These are phyloP conservation scores for Malus domestica DNA, from an alignment of 306 rosid species.

Conservation along the genomic window ASM211411v1 NC_041797.1:1270001-1270500, in stretches of 20 bases:
- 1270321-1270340: slow-evolving; percentile 91
- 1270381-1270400: neutral
- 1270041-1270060: slow-evolving; percentile 95
- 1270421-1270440: neutral
- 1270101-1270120: neutral
- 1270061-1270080: slow-evolving; percentile 97
- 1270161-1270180: neutral
- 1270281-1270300: slow-evolving; percentile 84
- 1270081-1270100: slow-evolving; percentile 19
- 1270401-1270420: neutral
- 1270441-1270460: neutral
- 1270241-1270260: slow-evolving; percentile 96
- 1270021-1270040: slow-evolving; percentile 67
- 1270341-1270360: neutral
- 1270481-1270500: neutral
- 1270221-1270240: slow-evolving; percentile 94
- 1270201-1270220: slow-evolving; percentile 90
- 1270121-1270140: neutral
- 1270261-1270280: slow-evolving; percentile 98
- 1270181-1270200: slow-evolving; percentile 60
- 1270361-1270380: neutral
- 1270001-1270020: slow-evolving; percentile 12
- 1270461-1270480: neutral
- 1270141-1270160: neutral
- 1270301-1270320: slow-evolving; percentile 86